Evolutionary conservation across 106 monocot genomes (phyloP), one percentile per base, ranked within the genome.

Genomic region (Agapanthus africanus): DNA sequence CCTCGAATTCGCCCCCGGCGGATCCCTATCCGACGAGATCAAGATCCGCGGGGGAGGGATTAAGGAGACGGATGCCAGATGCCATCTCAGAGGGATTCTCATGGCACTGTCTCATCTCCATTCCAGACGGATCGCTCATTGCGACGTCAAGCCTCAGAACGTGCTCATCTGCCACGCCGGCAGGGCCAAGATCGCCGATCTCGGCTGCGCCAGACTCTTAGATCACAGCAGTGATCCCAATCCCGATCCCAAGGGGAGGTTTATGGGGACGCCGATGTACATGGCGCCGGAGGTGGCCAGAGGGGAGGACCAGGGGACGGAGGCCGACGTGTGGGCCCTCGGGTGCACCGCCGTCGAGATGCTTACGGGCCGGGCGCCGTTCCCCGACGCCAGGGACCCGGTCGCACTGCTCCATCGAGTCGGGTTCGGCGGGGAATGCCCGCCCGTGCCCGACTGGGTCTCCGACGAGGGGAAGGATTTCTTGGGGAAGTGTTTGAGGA

Each of bases 271-370:
- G 15, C 87, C 84, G 44, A 49, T 80, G 81, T 91, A 63, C 83
- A 82, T 85, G 84, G 79, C 91, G 67, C 91, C 91, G 57, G 91
- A 91, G 81, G 84, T 73, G 62, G 80, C 69, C 19, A 70, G 84
- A n/a, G 82, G 87, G 47, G 84, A 87, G 63, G 77, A 73, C 15
- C 82, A 82, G 67, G 84, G 84, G 14, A 42, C 67, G 57, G 40
- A 69, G 40, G 84, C 87, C n/a, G 91, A 91, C 54, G 70, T 87
- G 13, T 91, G 91, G 91, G 80, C 91, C 1, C 70, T 87, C 8
- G 87, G 87, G 7, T 91, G 87, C 79, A 73, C 75, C 6, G 42
- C 80, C 30, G 62, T 84, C 9, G 91, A 91, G 78, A 91, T 87
- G 91, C 71, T 76, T 30, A 82, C 82, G 18, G 84, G 82, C 0